Evolutionary conservation across 805 yeast genomes (phyloP).

Genomic region (Pichia ethanolica): DNA sequence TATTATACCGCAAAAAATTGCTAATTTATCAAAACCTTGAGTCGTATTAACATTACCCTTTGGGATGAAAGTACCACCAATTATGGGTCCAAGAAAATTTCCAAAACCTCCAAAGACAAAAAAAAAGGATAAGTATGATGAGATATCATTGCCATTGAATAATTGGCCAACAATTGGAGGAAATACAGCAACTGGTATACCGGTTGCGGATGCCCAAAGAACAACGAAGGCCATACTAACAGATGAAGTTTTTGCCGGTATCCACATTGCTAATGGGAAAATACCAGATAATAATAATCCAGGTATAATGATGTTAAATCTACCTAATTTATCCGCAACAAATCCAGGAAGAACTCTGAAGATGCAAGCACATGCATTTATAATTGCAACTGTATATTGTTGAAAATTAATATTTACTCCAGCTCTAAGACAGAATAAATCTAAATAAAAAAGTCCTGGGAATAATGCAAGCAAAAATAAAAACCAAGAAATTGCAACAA

Average conservation of each 20-base stretch:
- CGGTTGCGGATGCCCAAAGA: conserved; percentile 30
- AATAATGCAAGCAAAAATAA: conserved; percentile 26
- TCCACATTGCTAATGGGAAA: conserved; percentile 39
- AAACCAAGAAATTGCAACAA: conserved; percentile 34
- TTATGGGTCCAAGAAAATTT: conserved; percentile 29
- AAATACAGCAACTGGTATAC: conserved; percentile 27
- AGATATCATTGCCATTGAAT: conserved; percentile 11
- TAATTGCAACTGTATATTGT: conserved; percentile 39
- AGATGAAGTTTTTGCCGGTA: conserved; percentile 34
- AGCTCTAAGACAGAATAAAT: conserved; percentile 44
- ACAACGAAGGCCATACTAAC: conserved; percentile 32
- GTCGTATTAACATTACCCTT: conserved; percentile 10
- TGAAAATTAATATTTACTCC: conserved; percentile 41
- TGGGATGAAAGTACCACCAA: conserved; percentile 30
- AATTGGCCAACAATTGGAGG: conserved; percentile 30
- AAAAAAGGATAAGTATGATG: conserved; percentile 24
- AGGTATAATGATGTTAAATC: conserved; percentile 33
- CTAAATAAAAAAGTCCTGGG: conserved; percentile 51
- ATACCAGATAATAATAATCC: conserved; percentile 29
- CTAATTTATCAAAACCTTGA: conserved; percentile 25
- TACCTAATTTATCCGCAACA: conserved; percentile 35
- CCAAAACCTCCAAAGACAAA: conserved; percentile 26
- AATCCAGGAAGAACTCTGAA: conserved; percentile 49
- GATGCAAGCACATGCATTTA: conserved; percentile 36
- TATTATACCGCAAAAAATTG: conserved; percentile 28